These are phyloP conservation scores for Waltiozyma sp. DNA, from an alignment of 1,139 yeast species.

Conservation along the genomic window DNA sequence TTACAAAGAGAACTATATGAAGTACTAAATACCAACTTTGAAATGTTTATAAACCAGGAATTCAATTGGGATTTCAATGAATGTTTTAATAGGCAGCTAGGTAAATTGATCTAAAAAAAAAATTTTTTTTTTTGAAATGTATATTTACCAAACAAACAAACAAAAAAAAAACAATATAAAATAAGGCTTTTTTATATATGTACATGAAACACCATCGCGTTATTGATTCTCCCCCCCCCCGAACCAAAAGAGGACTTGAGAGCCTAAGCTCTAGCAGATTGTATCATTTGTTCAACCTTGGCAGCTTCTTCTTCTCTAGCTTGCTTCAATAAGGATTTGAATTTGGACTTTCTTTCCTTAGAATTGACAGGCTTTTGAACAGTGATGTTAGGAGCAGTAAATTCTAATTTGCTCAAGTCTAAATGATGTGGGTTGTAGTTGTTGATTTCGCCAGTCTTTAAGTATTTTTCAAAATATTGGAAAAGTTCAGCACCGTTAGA, in stretches of 20 bases:
- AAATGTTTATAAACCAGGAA: too few species aligned
- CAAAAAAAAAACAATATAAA: too few species aligned
- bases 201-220: neutral
- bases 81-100: too few species aligned
- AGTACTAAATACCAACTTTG: too few species aligned
- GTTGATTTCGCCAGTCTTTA: slow-evolving; percentile 38
- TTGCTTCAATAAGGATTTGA: slow-evolving; percentile 30
- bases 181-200: neutral
- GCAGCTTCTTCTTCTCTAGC: slow-evolving; percentile 31
- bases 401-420: slow-evolving; percentile 39
- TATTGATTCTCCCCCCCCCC: too few species aligned
- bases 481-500: slow-evolving; percentile 36
- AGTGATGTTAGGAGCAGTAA: slow-evolving; percentile 37
- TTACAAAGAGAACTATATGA: too few species aligned
- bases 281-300: slow-evolving; percentile 25
- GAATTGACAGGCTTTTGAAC: slow-evolving; percentile 32
- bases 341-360: slow-evolving; percentile 27
- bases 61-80: too few species aligned
- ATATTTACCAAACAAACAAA: too few species aligned
- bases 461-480: slow-evolving; percentile 30
- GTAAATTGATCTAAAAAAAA: too few species aligned
- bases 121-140: too few species aligned
- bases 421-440: slow-evolving; percentile 74
- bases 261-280: slow-evolving; percentile 20
- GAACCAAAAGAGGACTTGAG: neutral